These are phyloP conservation scores for Endoconidiophora laricicola DNA, from an alignment of 2,329 filamentous ascomycete genomes.

Conservation along the genomic window DNA sequence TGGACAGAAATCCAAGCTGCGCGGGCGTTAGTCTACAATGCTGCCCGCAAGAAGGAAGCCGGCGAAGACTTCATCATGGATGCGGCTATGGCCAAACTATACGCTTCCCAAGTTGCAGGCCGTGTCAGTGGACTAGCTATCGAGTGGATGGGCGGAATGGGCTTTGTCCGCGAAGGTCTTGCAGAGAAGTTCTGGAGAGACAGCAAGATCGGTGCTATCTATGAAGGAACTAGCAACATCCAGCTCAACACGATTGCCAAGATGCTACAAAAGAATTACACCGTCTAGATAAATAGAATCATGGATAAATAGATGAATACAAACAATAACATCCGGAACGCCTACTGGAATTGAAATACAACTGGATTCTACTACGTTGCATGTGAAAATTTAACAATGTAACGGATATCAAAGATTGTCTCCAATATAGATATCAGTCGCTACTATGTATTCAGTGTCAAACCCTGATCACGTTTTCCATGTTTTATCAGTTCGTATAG, in stretches of 20 bases:
- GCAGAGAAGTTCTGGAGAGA: conserved; percentile 97
- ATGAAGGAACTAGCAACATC: conserved; percentile 76
- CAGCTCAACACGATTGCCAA: conserved; percentile 52
- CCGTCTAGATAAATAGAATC: conserved; percentile 17
- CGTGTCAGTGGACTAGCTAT: conserved; percentile 72
- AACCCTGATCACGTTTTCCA: too few species aligned
- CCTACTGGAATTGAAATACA: too few species aligned
- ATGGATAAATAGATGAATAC: too few species aligned
- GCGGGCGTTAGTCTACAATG: conserved; percentile 85
- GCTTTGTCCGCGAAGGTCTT: conserved; percentile 87
- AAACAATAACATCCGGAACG: too few species aligned
- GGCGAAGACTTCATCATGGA: conserved; percentile 90
- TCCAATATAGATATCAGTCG: too few species aligned
- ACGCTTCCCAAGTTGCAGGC: conserved; percentile 80
- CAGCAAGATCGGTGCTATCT: conserved; percentile 96
- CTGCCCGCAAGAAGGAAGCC: conserved; percentile 92
- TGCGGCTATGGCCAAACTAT: conserved; percentile 96
- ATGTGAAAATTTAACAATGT: too few species aligned
- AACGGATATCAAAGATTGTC: too few species aligned
- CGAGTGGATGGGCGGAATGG: conserved; percentile 99
- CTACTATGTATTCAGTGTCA: too few species aligned
- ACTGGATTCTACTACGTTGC: too few species aligned
- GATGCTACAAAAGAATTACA: conserved; percentile 45
- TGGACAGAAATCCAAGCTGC: conserved; percentile 89
- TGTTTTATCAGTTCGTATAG: too few species aligned